These are phyloP conservation scores for Eucalyptus leucophloia DNA, from an alignment of 345 rosid genomes.

Conservation along the genomic window DNA sequence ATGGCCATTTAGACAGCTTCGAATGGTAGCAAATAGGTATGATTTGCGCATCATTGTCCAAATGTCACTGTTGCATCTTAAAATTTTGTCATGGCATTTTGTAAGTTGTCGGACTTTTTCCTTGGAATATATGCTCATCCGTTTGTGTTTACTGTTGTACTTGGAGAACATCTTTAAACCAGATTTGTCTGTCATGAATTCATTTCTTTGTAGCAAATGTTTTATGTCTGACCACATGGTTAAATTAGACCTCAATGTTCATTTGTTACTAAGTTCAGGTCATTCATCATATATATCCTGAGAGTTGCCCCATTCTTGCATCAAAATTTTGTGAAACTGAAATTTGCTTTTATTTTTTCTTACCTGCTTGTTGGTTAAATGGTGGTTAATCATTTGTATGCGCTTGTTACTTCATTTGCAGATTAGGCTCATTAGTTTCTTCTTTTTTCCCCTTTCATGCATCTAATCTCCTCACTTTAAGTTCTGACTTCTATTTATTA, in stretches of 20 bases:
- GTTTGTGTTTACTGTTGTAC: background rate
- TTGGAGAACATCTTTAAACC: background rate
- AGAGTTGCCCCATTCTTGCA: background rate
- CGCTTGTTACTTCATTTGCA: background rate
- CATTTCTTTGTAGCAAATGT: background rate
- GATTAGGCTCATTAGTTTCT: background rate
- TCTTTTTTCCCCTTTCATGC: background rate
- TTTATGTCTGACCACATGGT: background rate
- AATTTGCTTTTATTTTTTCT: background rate
- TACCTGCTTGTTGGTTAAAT: background rate
- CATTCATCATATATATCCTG: background rate
- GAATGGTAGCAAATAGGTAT: slow-evolving; percentile 92
- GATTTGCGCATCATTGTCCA: background rate
- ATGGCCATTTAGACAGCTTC: slow-evolving; percentile 99
- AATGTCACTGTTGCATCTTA: background rate
- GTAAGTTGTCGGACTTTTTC: no score
- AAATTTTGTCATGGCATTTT: background rate
- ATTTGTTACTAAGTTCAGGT: background rate
- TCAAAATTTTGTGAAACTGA: background rate
- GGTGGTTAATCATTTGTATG: background rate
- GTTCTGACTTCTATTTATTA: background rate
- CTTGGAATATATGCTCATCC: background rate
- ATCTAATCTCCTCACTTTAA: background rate
- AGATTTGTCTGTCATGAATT: background rate
- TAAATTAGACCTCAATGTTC: background rate